These are phyloP conservation scores for Colletotrichum liaoningense DNA, from an alignment of 2,329 filamentous ascomycete species.

Conservation along the genomic window DNA sequence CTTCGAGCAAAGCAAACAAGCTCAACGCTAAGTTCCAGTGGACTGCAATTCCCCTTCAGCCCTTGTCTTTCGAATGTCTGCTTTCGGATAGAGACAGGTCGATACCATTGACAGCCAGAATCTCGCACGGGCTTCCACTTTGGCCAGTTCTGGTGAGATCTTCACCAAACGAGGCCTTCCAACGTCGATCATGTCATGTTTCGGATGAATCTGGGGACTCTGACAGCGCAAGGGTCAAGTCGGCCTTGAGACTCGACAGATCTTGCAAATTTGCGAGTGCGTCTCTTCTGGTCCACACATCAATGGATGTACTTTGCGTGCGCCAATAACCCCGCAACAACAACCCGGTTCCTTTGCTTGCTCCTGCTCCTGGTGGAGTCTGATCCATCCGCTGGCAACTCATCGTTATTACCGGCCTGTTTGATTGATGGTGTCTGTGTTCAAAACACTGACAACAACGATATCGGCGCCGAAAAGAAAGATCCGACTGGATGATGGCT, in stretches of 20 bases:
- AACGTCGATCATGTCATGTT: constrained; percentile 12
- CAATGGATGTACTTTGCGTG: background rate
- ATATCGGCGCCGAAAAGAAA: background rate
- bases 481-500: background rate
- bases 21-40: constrained; percentile 26
- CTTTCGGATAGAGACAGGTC: background rate
- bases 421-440: background rate
- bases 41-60: background rate
- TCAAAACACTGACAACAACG: background rate
- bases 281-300: constrained; percentile 4
- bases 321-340: background rate
- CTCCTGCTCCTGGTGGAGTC: background rate
- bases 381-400: constrained; percentile 26
- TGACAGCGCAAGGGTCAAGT: background rate
- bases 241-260: background rate
- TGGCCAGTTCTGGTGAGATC: background rate
- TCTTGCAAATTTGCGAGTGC: background rate
- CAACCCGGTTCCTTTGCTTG: background rate
- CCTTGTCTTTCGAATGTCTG: background rate
- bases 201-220: constrained; percentile 9
- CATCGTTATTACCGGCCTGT: background rate
- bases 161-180: background rate
- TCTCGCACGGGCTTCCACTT: background rate
- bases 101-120: background rate
- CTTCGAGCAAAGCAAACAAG: constrained; percentile 25